These are phyloP conservation scores for Phalaenopsis aphrodite DNA, from an alignment of 106 monocot genomes.

Conservation along the genomic window DNA sequence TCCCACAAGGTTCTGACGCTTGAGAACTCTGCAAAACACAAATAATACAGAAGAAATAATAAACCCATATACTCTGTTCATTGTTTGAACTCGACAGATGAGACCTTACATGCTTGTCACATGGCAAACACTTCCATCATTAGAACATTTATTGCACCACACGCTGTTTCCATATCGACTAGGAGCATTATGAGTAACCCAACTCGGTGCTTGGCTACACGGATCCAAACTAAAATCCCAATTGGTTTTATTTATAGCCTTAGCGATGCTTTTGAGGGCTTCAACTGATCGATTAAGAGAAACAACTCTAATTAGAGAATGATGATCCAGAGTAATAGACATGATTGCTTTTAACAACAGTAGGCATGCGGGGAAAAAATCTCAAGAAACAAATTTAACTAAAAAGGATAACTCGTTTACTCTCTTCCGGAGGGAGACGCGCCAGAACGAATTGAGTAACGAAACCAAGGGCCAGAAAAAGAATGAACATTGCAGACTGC, in stretches of 20 bases:
- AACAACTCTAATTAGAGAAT: background rate
- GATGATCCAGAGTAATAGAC: no score
- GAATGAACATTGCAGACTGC: no score
- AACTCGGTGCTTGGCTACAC: slow-evolving; percentile 34
- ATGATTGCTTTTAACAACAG: no score
- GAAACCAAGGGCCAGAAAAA: no score
- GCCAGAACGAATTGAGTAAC: no score
- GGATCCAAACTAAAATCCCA: slow-evolving; percentile 75
- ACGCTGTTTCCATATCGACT: slow-evolving; percentile 32
- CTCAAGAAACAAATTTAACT: no score
- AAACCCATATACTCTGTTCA: no score
- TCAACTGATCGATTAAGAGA: slow-evolving; percentile 25
- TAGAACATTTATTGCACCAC: slow-evolving; percentile 20
- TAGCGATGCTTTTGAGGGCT: slow-evolving; percentile 31
- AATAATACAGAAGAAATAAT: background rate
- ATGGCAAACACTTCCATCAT: slow-evolving; percentile 9
- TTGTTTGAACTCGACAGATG: background rate
- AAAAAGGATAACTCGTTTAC: no score
- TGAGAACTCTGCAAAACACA: slow-evolving; percentile 3
- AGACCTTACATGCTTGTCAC: slow-evolving; percentile 10
- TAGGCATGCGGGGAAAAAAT: no score
- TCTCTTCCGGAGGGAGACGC: no score
- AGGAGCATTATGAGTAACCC: slow-evolving; percentile 17
- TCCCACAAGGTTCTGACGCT: slow-evolving; percentile 9
- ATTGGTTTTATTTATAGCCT: slow-evolving; percentile 27